Evolutionary conservation across 2,329 filamentous ascomycete species (phyloP).

Genomic region (Ceratocystis diversiconidia): DNA sequence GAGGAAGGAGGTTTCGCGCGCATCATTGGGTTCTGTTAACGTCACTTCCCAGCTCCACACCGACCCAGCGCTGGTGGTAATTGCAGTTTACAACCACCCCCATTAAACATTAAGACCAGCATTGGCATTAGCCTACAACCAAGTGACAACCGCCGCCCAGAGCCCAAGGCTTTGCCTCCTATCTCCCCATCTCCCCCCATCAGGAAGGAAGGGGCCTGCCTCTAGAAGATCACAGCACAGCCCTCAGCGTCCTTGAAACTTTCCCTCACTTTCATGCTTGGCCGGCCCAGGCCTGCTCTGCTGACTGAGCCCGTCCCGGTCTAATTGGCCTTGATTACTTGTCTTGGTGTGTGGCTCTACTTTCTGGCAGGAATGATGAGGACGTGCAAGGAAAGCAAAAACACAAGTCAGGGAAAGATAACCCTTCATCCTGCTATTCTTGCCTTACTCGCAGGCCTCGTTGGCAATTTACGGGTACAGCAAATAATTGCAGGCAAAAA

Average conservation of each 20-base stretch:
- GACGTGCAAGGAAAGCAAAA: conserved; percentile 8
- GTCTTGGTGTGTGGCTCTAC: neutral
- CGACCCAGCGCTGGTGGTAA: neutral
- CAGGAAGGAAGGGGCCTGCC: conserved; percentile 10
- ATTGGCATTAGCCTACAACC: neutral
- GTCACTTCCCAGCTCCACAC: neutral
- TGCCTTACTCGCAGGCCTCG: neutral
- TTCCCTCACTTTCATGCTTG: neutral
- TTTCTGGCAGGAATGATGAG: conserved; percentile 5
- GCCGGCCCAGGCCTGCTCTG: neutral
- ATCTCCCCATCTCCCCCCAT: neutral
- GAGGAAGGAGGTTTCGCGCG: neutral
- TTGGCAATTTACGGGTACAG: neutral
- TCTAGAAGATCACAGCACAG: conserved; percentile 5
- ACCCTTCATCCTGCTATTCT: neutral
- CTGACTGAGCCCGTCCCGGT: neutral
- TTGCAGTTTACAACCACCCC: neutral
- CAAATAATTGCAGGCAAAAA: neutral
- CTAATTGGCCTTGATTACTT: neutral
- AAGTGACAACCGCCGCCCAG: neutral
- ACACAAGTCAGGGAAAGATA: neutral
- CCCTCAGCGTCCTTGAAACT: neutral
- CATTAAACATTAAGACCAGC: neutral
- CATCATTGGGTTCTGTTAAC: neutral
- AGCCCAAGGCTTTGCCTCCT: conserved; percentile 1